phyloP scores from a whole-genome alignment of 2,329 filamentous ascomycete genomes.

The Aspergillus uvarum region DNA sequence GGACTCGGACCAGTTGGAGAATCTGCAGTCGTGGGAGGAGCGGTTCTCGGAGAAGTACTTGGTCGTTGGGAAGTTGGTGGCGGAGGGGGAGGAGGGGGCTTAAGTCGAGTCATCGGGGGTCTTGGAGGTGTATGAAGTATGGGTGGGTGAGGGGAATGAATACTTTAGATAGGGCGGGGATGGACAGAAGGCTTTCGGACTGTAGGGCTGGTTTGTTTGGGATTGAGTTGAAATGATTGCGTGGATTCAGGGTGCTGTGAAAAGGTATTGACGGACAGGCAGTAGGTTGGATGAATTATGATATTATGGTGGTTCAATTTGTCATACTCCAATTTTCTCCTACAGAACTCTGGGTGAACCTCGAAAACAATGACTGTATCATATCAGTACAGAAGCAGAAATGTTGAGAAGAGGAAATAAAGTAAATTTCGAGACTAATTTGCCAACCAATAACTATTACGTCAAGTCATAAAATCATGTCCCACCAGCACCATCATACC shows the following conservation, averaged over 20 bases:
- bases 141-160: conserved; percentile 8
- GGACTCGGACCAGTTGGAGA: conserved; percentile 73
- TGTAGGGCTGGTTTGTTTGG: too few species aligned
- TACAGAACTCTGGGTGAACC: too few species aligned
- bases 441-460: neutral
- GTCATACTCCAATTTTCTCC: too few species aligned
- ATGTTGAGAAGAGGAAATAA: neutral
- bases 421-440: neutral
- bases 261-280: neutral
- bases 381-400: neutral
- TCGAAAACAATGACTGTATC: neutral
- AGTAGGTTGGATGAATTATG: neutral
- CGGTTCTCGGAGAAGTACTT: conserved; percentile 91
- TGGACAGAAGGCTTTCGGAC: too few species aligned
- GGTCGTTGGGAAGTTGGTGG: conserved; percentile 83
- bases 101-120: neutral
- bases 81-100: conserved; percentile 54
- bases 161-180: too few species aligned
- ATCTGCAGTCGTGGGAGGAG: conserved; percentile 87
- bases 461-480: conserved; percentile 7
- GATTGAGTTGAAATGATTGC: neutral
- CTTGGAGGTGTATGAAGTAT: neutral
- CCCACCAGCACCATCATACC: conserved; percentile 4
- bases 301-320: neutral
- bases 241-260: neutral